These are phyloP conservation scores for Gossypium aridum DNA, from an alignment of 441 rosid species.

Conservation along the genomic window DNA sequence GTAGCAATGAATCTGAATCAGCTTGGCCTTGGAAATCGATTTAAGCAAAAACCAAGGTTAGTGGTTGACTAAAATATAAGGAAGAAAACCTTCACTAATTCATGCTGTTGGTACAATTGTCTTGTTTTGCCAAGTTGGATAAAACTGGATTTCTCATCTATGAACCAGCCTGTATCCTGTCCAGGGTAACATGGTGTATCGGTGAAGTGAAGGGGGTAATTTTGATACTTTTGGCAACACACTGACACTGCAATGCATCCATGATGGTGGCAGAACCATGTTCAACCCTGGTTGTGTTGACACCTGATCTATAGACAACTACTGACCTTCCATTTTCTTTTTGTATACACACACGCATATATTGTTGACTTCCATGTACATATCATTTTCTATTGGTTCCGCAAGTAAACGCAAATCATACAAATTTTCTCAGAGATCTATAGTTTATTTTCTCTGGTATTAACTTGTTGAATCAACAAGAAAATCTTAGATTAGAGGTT, in stretches of 20 bases:
- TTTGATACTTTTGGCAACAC: background rate
- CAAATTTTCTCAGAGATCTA: background rate
- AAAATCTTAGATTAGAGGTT: background rate
- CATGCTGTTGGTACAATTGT: slow-evolving; percentile 9
- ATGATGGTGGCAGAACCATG: slow-evolving; percentile 11
- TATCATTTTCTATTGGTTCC: background rate
- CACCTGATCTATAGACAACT: slow-evolving; percentile 19
- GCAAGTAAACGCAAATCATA: slow-evolving; percentile 3
- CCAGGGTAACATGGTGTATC: slow-evolving; percentile 17
- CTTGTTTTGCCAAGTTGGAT: slow-evolving; percentile 20
- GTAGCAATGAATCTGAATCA: background rate
- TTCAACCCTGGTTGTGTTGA: slow-evolving; percentile 12
- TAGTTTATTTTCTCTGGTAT: background rate
- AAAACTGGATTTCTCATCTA: slow-evolving; percentile 2
- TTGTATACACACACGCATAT: background rate
- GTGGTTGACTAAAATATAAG: background rate
- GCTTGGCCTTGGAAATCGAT: slow-evolving; percentile 1
- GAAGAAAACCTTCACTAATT: background rate
- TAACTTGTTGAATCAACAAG: background rate
- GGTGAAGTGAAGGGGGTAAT: background rate
- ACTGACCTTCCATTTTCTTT: background rate
- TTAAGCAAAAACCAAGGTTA: slow-evolving; percentile 3
- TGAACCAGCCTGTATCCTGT: slow-evolving; percentile 25
- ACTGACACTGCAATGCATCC: slow-evolving; percentile 2
- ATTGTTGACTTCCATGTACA: background rate